Base-by-base conservation (phyloP, 345 rosid species). In the Tarenaya hassleriana region DNA sequence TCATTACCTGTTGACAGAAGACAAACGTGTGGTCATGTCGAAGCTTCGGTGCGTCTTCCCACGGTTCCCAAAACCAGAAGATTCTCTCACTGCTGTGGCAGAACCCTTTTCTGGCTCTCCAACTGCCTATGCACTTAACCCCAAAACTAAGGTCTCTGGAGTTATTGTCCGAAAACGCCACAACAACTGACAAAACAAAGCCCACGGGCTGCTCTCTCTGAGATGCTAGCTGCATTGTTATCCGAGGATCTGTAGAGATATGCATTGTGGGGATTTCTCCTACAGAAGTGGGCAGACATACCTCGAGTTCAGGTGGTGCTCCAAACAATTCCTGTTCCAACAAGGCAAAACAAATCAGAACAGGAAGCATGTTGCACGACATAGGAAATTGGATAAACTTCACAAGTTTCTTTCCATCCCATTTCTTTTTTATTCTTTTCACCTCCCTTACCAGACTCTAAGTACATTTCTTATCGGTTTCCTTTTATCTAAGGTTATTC, bases 101-200 rank as follows among this genome's bases (percentile, higher is more conserved):
- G 13, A 20, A 3, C 20, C 56, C 56, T 34, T 37, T 11, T 39
- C 34, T 51, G 42, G 12, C 14, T 34, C 11, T 20, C 42, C 40
- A 51, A 14, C 56, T 16, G 31, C 42, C 15, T 3, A 51, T 21
- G 29, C 49, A 55, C 16, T 13, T 58, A n/a, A 43, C 33, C 29
- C 16, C 15, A 1, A 3, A 12, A 58, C 52, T 37, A 47, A n/a
- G 12, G 31, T 1, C 18, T 1, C 6, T 20, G 4, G 13, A 16
- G 34, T 11, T n/a, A 17, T 50, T 24, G 12, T 51, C 38, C 12
- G 13, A 7, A 21, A 51, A 65, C n/a, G 39, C 48, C 34, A 55
- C 21, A 9, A 55, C 71, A 18, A 16, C 33, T 7, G 47, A 48
- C n/a, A 67, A 8, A 33, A 13, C 38, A 14, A 67, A 55, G 34